phyloP scores from a whole-genome alignment of 768 basidiomycete species.

The Agaricus subrufescens region DNA sequence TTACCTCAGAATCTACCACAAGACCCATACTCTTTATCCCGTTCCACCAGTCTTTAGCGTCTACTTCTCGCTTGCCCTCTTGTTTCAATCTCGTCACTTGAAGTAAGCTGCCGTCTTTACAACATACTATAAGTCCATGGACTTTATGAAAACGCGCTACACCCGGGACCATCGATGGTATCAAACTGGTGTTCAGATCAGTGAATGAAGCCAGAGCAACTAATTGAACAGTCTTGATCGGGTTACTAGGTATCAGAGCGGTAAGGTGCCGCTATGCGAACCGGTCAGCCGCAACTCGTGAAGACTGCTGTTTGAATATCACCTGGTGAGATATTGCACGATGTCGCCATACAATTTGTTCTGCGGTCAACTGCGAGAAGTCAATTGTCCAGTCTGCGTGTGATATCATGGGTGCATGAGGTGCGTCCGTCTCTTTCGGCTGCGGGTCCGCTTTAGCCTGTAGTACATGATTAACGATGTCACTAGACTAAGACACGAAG shows the following conservation, averaged over 20 bases:
- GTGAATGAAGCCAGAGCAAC: constrained; percentile 18
- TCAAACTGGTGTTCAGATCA: background rate
- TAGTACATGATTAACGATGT: background rate
- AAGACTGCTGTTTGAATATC: background rate
- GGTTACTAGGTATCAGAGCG: constrained; percentile 11
- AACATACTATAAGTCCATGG: constrained; percentile 45
- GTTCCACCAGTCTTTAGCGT: constrained; percentile 76
- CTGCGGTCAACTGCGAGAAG: constrained; percentile 54
- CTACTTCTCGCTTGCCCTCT: constrained; percentile 50
- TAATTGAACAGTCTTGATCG: constrained; percentile 35
- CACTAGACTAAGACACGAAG: background rate
- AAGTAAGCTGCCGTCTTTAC: constrained; percentile 48
- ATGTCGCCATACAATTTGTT: constrained; percentile 46
- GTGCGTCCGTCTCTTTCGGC: constrained; percentile 24
- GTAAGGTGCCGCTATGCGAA: constrained; percentile 13
- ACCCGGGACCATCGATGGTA: constrained; percentile 27
- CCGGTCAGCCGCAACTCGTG: constrained; percentile 30
- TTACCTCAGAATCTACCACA: constrained; percentile 4
- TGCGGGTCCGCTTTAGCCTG: constrained; percentile 53
- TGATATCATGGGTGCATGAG: constrained; percentile 59
- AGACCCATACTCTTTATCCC: constrained; percentile 35
- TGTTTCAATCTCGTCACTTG: constrained; percentile 55
- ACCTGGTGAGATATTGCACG: constrained; percentile 73
- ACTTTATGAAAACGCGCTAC: constrained; percentile 37
- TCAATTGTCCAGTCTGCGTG: constrained; percentile 47